Evolutionary conservation across 257 asterid genomes (phyloP), one percentile per base, ranked within the genome.

Genomic region (Solanum pinnatisectum): DNA sequence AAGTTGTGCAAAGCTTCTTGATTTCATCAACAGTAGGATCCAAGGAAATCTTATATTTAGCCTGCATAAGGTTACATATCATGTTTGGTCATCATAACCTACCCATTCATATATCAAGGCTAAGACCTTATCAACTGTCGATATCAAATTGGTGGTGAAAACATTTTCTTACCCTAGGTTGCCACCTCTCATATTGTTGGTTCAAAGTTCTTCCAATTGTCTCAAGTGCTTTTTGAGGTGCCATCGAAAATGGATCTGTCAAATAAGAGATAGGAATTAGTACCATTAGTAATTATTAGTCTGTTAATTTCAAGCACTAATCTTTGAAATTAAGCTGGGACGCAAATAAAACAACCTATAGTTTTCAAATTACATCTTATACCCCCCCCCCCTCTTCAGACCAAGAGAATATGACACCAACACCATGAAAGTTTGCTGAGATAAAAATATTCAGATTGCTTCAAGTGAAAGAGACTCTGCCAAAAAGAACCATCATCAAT

Each of bases 11-110:
- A 72, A 96, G 94, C 89, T 97, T 95, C 93, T 97, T 97, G 81
- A 97, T 98, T 90, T 97, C 99, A 25, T 97, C 99, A 78, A 96
- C 94, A 22, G 99, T 97, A 88, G 99, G 99, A 90, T 97, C 99
- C 56, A 97, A 87, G 10, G 98, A 93, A 90, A 91, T 92, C 89
- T 97, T 96, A 91, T 94, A 97, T 83, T 96, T 96, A 85, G 98
- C 98, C 99, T 97, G 93, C 84, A 89, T 59, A 86, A 73, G 40
- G 85, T 81, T 81, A 84, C 42, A 65, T 77, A 86, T 49, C 18
- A 70, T 42, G 79, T 77, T 89, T 36, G 83, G 70, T 71, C 84
- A 86, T 72, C 60, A 49, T 88, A 33, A 40, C 84, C 82, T 83
- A 23, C 88, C 65, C 74, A 42, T 60, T 16, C 85, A 88, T 40